A percentile compares a stretch with the other conserved stretches of the same genome.
These are phyloP conservation scores for Phytophthora crassamura DNA, from an alignment of 352 stramenopile species.

Conservation along the genomic window DNA sequence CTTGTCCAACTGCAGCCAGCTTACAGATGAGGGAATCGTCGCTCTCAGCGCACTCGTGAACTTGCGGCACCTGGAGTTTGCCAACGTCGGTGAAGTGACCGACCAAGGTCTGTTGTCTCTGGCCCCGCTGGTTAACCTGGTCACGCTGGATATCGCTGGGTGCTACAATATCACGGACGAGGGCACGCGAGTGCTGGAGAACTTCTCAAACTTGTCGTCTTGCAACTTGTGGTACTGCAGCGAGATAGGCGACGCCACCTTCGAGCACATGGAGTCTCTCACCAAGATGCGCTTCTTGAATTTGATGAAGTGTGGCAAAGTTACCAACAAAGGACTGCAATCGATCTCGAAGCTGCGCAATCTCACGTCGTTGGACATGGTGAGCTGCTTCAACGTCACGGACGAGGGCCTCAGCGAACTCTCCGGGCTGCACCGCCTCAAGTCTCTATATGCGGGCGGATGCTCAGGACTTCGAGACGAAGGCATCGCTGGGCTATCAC, in stretches of 20 bases:
- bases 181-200: conserved; percentile 61
- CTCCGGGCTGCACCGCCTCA: conserved; percentile 48
- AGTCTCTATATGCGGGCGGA: conserved; percentile 68
- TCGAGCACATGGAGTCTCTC: conserved; percentile 57
- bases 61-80: conserved; percentile 72
- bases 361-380: conserved; percentile 77
- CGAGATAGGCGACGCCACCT: conserved; percentile 72
- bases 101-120: conserved; percentile 62
- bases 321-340: conserved; percentile 56
- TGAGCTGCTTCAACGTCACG: conserved; percentile 79
- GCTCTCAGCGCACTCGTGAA: conserved; percentile 61
- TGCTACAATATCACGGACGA: conserved; percentile 86
- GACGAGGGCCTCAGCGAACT: conserved; percentile 58
- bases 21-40: conserved; percentile 68
- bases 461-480: conserved; percentile 66
- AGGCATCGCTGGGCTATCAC: conserved; percentile 54
- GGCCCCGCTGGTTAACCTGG: conserved; percentile 57
- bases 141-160: conserved; percentile 73
- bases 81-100: conserved; percentile 78
- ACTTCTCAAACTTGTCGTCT: conserved; percentile 64
- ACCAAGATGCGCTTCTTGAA: conserved; percentile 79
- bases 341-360: conserved; percentile 59
- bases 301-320: conserved; percentile 82
- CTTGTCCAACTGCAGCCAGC: conserved; percentile 81
- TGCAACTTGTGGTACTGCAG: conserved; percentile 88